phyloP scores from a whole-genome alignment of 495 filamentous ascomycete genomes.

The Annulohypoxylon moriforme region DNA sequence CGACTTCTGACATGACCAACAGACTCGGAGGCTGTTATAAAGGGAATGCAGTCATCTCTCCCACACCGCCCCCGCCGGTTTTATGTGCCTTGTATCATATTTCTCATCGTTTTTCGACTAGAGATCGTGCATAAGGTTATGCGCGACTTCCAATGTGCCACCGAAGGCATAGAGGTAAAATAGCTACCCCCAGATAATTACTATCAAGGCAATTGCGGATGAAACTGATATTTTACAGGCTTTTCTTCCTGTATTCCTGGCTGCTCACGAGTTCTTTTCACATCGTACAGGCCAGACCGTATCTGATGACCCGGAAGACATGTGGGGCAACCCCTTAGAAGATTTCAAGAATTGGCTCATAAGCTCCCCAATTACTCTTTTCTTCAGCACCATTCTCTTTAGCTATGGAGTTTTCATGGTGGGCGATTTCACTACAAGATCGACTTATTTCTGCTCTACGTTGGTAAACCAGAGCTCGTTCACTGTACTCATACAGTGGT shows the following conservation, averaged over 20 bases:
- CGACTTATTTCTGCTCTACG: slow-evolving; percentile 60
- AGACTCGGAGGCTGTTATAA: slow-evolving; percentile 55
- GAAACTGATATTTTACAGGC: slow-evolving; percentile 44
- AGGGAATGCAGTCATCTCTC: slow-evolving; percentile 46
- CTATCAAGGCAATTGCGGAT: neutral
- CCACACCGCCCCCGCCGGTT: slow-evolving; percentile 57
- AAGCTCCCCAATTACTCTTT: slow-evolving; percentile 45
- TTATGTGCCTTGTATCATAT: slow-evolving; percentile 54
- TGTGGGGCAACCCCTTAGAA: slow-evolving; percentile 52
- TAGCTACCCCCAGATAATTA: too few relatives aligned
- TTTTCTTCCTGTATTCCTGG: slow-evolving; percentile 53
- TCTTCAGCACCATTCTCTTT: slow-evolving; percentile 47
- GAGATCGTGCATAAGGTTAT: slow-evolving; percentile 55
- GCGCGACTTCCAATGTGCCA: slow-evolving; percentile 55
- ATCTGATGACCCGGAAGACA: slow-evolving; percentile 51
- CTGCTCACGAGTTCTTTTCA: slow-evolving; percentile 54
- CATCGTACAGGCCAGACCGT: slow-evolving; percentile 43
- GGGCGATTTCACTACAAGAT: slow-evolving; percentile 39
- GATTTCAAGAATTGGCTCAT: slow-evolving; percentile 52
- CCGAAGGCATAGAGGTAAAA: slow-evolving; percentile 56
- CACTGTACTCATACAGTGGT: slow-evolving; percentile 50
- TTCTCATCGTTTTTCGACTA: slow-evolving; percentile 55
- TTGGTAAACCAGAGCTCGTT: slow-evolving; percentile 41
- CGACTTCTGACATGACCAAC: slow-evolving; percentile 9
- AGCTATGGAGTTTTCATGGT: slow-evolving; percentile 47